These are phyloP conservation scores for Emergomyces pasteurianus DNA, from an alignment of 2,329 filamentous ascomycete genomes.

Conservation along the genomic window DNA sequence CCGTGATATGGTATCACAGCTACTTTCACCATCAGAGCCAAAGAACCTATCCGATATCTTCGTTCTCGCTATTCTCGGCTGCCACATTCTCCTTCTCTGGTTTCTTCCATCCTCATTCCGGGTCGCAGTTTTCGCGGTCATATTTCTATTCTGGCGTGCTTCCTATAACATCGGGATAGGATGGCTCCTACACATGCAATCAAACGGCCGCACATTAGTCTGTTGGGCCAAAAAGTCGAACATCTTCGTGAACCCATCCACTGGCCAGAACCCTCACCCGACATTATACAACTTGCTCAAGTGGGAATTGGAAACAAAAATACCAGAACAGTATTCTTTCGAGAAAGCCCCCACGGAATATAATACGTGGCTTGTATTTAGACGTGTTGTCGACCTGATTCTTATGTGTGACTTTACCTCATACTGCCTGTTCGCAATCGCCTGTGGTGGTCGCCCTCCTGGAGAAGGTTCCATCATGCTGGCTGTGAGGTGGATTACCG, in stretches of 20 bases:
- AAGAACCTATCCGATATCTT: slow-evolving; percentile 83
- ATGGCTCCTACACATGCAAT: slow-evolving; percentile 77
- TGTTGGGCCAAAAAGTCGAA: slow-evolving; percentile 76
- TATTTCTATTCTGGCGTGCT: slow-evolving; percentile 87
- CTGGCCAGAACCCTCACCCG: slow-evolving; percentile 72
- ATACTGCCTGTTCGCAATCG: slow-evolving; percentile 89
- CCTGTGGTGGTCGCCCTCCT: slow-evolving; percentile 64
- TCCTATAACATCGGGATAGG: slow-evolving; percentile 93
- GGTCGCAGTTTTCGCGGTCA: slow-evolving; percentile 63
- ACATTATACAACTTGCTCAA: slow-evolving; percentile 75
- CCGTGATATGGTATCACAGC: slow-evolving; percentile 97
- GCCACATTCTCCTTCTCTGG: slow-evolving; percentile 64
- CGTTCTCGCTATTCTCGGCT: slow-evolving; percentile 65
- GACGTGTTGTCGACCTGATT: slow-evolving; percentile 88
- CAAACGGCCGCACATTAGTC: slow-evolving; percentile 73
- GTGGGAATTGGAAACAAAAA: slow-evolving; percentile 85
- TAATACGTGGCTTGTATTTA: slow-evolving; percentile 97
- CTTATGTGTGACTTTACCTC: slow-evolving; percentile 98
- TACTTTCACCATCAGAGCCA: slow-evolving; percentile 84
- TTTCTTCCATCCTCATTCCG: slow-evolving; percentile 56
- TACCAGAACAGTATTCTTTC: slow-evolving; percentile 85
- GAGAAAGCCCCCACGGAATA: slow-evolving; percentile 91
- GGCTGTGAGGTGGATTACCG: slow-evolving; percentile 62
- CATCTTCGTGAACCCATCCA: slow-evolving; percentile 72
- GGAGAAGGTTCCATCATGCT: slow-evolving; percentile 61